A percentile compares a stretch with the other conserved stretches of the same genome.
Evolutionary conservation across 164 flowering plant species (phyloP).

Genomic region (Chloranthus sessilifolius): DNA sequence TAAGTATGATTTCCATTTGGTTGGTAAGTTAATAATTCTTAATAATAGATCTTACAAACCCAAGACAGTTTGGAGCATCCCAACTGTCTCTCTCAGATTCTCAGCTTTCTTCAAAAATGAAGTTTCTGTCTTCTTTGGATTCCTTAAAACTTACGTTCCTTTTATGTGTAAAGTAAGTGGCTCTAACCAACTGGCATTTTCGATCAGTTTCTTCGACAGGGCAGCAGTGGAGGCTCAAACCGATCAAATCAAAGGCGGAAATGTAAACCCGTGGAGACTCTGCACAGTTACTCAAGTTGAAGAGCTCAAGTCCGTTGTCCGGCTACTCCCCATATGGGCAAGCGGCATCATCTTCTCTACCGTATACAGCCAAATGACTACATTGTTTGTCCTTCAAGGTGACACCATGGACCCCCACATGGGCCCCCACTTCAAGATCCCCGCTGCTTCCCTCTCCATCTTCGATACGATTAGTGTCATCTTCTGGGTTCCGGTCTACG

Average conservation of each 20-base stretch:
- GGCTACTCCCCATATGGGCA: slow-evolving; percentile 42
- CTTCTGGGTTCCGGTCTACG: slow-evolving; percentile 35
- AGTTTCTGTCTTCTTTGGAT: no score
- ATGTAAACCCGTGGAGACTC: slow-evolving; percentile 27
- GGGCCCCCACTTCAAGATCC: slow-evolving; percentile 29
- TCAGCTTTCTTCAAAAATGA: no score
- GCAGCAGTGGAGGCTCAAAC: slow-evolving; percentile 28
- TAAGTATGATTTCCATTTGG: no score
- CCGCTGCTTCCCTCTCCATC: slow-evolving; percentile 39
- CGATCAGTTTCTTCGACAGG: slow-evolving; percentile 38
- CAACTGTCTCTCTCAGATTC: no score
- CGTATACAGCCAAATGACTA: slow-evolving; percentile 39
- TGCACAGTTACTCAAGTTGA: slow-evolving; percentile 43
- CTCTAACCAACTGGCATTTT: not conserved
- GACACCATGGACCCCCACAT: slow-evolving; percentile 35
- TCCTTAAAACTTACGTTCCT: no score
- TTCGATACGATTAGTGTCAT: slow-evolving; percentile 36
- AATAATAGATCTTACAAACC: no score
- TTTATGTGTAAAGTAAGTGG: no score
- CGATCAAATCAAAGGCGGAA: slow-evolving; percentile 20
- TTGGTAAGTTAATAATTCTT: no score
- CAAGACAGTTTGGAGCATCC: no score
- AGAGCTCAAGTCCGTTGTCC: slow-evolving; percentile 29
- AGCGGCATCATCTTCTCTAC: slow-evolving; percentile 33
- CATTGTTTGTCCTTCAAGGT: slow-evolving; percentile 40